Evolutionary conservation across 2,329 filamentous ascomycete genomes (phyloP), one percentile per base, ranked within the genome.

Genomic region (Hyphodiscus sp.): DNA sequence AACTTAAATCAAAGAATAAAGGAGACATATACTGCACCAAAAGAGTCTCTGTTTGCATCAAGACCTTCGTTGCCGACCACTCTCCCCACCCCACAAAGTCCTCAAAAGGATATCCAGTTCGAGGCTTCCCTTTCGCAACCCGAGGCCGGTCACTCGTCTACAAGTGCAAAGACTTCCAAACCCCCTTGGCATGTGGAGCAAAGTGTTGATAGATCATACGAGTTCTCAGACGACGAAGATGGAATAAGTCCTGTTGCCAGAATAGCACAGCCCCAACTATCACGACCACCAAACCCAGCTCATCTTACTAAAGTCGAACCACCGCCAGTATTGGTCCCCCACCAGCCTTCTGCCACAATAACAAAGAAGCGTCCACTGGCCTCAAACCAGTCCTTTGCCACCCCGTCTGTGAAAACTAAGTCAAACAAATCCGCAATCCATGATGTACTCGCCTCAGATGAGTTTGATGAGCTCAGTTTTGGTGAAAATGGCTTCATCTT

Each of bases 181-280:
- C 5, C 16, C 11, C 4, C 33, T 38, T n/a, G 33, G 33, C 56
- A 41, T 20, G 16, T 48, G 11, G 26, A 20, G 19, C 57, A 58
- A 20, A 65, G 64, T 11, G 30, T 65, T 33, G 61, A 66, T 50
- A 57, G 63, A 10, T 57, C 59, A 19, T 67, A 67, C 50, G 61
- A 55, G 13, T 72, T 72, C 52, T 73, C 70, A 0, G 70, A 73
- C 51, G 70, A 73, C 9, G 70, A 73, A 38, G 19, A 19, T 26
- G 38, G 16, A 11, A 16, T 38, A 1, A 4, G 4, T 3, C 16
- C 16, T n/a, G 9, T 41, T 20, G 45, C 30, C 44, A 45, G 41
- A 19, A 18, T 1, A 53, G 30, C 20, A 46, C 16, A 13, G 11
- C 48, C 41, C 23, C 45, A 33, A 56, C 26, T 23, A 38, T n/a